Percentiles rank a stretch among this genome's conserved stretches.
Evolutionary conservation across 805 yeast genomes (phyloP).

Genomic region (Metschnikowia cubensis): DNA sequence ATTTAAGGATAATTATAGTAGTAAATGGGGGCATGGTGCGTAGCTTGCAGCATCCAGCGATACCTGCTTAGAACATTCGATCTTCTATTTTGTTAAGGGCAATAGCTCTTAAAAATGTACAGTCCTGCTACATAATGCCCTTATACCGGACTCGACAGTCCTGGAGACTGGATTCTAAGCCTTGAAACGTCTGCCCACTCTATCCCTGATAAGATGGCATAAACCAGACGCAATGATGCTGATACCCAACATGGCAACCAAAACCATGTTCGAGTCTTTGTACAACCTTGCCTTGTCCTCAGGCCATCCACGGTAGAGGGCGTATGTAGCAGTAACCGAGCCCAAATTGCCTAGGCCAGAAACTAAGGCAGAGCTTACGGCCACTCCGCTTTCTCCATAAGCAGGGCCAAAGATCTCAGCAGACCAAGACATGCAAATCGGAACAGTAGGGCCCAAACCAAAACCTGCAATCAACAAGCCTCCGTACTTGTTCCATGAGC

Average conservation of each 20-base stretch:
- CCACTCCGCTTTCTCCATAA: slow-evolving; percentile 82
- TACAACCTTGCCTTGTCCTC: slow-evolving; percentile 60
- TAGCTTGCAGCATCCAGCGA: not conserved
- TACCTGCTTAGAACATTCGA: not conserved
- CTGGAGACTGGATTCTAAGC: not conserved
- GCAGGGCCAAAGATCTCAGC: slow-evolving; percentile 67
- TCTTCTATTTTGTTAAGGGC: not conserved
- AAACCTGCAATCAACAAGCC: slow-evolving; percentile 80
- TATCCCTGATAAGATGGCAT: slow-evolving; percentile 30
- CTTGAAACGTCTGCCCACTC: slow-evolving; percentile 18
- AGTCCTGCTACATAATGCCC: not conserved
- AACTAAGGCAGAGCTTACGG: slow-evolving; percentile 77
- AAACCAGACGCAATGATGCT: slow-evolving; percentile 51
- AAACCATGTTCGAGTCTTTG: slow-evolving; percentile 76
- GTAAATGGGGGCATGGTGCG: not conserved
- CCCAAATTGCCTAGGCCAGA: slow-evolving; percentile 87
- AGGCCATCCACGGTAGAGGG: slow-evolving; percentile 85
- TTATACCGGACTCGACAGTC: too few relatives aligned
- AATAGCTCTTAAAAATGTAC: too few relatives aligned
- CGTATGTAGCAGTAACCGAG: slow-evolving; percentile 80
- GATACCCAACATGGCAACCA: slow-evolving; percentile 71
- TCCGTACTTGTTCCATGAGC: slow-evolving; percentile 72
- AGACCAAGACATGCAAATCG: slow-evolving; percentile 80
- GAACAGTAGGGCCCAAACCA: slow-evolving; percentile 89
- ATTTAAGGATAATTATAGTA: not conserved